Conservation (phyloP, 148 eudicot genomes). For the Fagopyrum esculentum region DNA sequence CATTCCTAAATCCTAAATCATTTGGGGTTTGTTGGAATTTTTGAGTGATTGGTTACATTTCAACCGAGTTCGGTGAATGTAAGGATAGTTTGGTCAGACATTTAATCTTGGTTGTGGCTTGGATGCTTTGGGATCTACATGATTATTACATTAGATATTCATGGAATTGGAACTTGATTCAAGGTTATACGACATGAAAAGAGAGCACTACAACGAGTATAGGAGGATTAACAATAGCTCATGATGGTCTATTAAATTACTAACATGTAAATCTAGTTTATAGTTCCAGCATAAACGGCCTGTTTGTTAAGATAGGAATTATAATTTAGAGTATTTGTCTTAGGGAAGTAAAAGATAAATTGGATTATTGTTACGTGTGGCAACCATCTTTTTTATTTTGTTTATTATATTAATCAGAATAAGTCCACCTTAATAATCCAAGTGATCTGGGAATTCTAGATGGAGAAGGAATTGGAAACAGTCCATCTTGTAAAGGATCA, state of each 20-base stretch:
- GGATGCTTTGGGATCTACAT: neutral
- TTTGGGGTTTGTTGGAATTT: neutral
- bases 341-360: neutral
- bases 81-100: neutral
- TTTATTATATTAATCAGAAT: neutral
- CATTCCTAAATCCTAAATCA: neutral
- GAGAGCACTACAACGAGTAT: neutral
- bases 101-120: neutral
- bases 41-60: neutral
- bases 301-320: neutral
- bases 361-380: neutral
- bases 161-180: neutral
- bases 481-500: neutral
- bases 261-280: neutral
- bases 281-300: neutral
- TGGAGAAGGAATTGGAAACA: neutral
- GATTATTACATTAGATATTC: neutral
- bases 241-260: neutral
- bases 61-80: neutral
- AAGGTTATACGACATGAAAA: neutral
- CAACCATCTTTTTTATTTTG: neutral
- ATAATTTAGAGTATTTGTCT: neutral
- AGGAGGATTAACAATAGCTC: neutral
- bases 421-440: neutral
- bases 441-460: neutral